These are phyloP conservation scores for Paraphoma sp. DNA, from an alignment of 2,329 filamentous ascomycete genomes.

Conservation along the genomic window DNA sequence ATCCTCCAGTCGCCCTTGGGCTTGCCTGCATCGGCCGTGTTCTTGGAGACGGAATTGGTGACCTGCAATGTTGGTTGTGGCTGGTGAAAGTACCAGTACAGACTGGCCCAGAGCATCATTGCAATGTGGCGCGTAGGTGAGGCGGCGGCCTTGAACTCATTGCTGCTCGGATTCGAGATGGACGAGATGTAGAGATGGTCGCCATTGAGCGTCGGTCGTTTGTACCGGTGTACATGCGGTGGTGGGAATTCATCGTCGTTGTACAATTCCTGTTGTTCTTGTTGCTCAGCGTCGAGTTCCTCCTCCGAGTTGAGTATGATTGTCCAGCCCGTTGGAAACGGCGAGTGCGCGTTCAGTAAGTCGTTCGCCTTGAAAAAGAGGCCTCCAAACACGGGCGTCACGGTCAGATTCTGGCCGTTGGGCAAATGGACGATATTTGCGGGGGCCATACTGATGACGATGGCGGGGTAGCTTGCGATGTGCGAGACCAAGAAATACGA, in stretches of 20 bases:
- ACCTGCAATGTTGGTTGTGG: slow-evolving; percentile 71
- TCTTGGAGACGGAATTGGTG: slow-evolving; percentile 66
- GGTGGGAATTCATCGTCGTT: slow-evolving; percentile 37
- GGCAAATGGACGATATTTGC: slow-evolving; percentile 71
- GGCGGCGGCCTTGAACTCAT: slow-evolving; percentile 77
- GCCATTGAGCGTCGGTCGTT: slow-evolving; percentile 73
- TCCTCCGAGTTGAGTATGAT: slow-evolving; percentile 80
- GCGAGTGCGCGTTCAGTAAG: slow-evolving; percentile 67
- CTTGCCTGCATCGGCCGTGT: slow-evolving; percentile 70
- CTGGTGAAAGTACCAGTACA: slow-evolving; percentile 98
- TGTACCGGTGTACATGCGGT: slow-evolving; percentile 69
- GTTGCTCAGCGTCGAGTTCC: slow-evolving; percentile 17
- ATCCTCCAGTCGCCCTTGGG: slow-evolving; percentile 88
- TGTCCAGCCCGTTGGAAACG: slow-evolving; percentile 88
- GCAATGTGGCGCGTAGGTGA: slow-evolving; percentile 90
- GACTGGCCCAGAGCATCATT: slow-evolving; percentile 93
- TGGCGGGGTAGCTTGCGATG: slow-evolving; percentile 31
- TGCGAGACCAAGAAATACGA: slow-evolving; percentile 4
- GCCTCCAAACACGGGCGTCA: slow-evolving; percentile 88
- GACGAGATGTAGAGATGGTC: slow-evolving; percentile 92
- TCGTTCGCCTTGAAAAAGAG: slow-evolving; percentile 87
- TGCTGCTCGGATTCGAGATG: slow-evolving; percentile 81
- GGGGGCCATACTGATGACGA: slow-evolving; percentile 48
- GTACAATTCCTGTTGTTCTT: slow-evolving; percentile 43
- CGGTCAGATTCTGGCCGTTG: slow-evolving; percentile 83